phyloP scores from a whole-genome alignment of 2,329 filamentous ascomycete genomes.

The Penicillium sp. region DNA sequence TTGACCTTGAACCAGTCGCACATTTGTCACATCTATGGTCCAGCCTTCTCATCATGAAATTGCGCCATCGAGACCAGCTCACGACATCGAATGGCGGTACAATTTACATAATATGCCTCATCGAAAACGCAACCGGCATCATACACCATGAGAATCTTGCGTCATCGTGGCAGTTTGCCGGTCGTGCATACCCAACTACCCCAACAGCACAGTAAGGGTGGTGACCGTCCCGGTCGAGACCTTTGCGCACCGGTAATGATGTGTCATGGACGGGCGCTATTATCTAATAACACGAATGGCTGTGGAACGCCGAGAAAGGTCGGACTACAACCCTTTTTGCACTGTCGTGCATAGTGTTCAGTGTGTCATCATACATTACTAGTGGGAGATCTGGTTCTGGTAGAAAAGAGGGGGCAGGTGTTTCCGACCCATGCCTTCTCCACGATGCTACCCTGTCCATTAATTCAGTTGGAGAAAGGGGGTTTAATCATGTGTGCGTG shows the following conservation, averaged over 20 bases:
- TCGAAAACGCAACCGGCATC: background rate
- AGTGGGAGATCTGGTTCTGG: background rate
- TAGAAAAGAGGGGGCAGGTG: background rate
- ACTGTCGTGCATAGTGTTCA: background rate
- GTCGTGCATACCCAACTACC: background rate
- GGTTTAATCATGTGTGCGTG: background rate
- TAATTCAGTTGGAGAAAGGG: background rate
- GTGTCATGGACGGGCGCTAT: constrained; percentile 22
- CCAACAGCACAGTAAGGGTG: background rate
- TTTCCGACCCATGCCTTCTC: background rate
- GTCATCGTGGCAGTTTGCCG: constrained; percentile 7
- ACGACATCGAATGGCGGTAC: background rate
- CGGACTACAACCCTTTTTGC: background rate
- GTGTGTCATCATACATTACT: background rate
- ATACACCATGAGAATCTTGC: constrained; percentile 1
- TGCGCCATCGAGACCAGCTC: background rate
- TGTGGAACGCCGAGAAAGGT: background rate
- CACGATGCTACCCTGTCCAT: background rate
- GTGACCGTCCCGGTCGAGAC: constrained; percentile 16
- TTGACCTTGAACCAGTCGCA: background rate
- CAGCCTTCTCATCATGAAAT: background rate
- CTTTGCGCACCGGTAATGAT: constrained; percentile 14
- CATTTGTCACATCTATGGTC: background rate
- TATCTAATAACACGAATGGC: constrained; percentile 17
- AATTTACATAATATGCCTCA: background rate